Evolutionary conservation across 179 eudicot genomes (phyloP), one percentile per base, ranked within the genome.

Genomic region (Heliamphora pulchella): DNA sequence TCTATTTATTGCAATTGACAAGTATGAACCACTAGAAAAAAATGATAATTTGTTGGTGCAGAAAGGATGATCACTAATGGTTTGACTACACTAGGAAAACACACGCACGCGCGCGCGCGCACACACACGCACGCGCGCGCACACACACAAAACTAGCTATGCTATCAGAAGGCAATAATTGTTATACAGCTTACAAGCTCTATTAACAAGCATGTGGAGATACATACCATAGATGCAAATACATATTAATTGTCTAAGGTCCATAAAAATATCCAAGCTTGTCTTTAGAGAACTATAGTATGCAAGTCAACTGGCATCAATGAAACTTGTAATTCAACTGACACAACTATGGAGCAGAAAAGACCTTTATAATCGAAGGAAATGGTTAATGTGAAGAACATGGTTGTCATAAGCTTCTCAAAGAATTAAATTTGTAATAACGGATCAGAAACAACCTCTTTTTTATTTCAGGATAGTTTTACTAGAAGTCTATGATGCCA

Each of bases 171-270:
- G 58, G 18, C n/a, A 50, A 20, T 31, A 46, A 63, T 47, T 44
- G 20, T 47, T 20, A 77, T 0, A 46, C n/a, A 22, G 18, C 13
- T 10, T 47, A 63, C 22, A 62, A 62, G 59, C 50, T 3, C 61
- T 77, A 63, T 48, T 20, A 64, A 47, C 71, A 77, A 48, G 46
- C 46, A 20, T 77, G 13, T 57, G n/a, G 43, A 77, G 8, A 64
- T 22, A 62, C 13, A 39, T 31, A 20, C 22, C 44, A 13, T 55
- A 31, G 63, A 31, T 39, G 4, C 9, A 31, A 57, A 7, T 57
- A 20, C 44, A 72, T 20, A 1, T 22, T 17, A 51, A 4, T 51
- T 72, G 46, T 53, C 76, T 13, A 74, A 39, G 65, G 57, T 74
- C 43, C 65, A 31, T 57, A 55, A 31, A 74, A 11, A 39, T 5